Evolutionary conservation across 352 stramenopile species (phyloP).

Genomic region (Globisporangium irregulare): DNA sequence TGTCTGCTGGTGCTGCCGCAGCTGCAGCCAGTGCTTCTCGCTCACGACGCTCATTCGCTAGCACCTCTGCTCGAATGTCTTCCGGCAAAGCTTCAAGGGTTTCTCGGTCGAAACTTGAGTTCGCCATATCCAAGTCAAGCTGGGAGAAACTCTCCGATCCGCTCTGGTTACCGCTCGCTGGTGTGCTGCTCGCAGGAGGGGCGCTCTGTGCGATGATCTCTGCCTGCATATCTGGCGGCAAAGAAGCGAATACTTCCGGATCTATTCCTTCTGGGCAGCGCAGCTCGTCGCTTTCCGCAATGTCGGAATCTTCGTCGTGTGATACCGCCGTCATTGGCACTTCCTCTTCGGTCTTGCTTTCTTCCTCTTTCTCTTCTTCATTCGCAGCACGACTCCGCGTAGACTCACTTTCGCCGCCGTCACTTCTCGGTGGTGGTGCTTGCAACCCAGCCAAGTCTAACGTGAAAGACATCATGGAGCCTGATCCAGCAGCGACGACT

Average conservation of each 20-base stretch:
- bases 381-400: not conserved
- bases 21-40: constrained; percentile 70
- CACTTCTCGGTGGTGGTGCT: constrained; percentile 12
- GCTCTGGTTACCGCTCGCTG: constrained; percentile 17
- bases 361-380: constrained; percentile 13
- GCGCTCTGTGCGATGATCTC: constrained; percentile 90
- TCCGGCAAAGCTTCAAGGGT: constrained; percentile 95
- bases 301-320: not conserved
- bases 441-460: constrained; percentile 69
- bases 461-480: constrained; percentile 81
- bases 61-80: constrained; percentile 96
- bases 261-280: constrained; percentile 95
- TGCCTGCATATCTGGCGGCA: constrained; percentile 96
- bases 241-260: constrained; percentile 94
- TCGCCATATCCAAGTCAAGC: constrained; percentile 80
- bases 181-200: constrained; percentile 27
- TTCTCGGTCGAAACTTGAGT: constrained; percentile 93
- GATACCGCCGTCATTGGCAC: not conserved
- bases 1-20: constrained; percentile 82
- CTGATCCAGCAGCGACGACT: constrained; percentile 18
- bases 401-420: not conserved
- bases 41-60: constrained; percentile 95
- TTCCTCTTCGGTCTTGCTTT: constrained; percentile 28
- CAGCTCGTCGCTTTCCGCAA: constrained; percentile 17
- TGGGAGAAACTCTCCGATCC: constrained; percentile 72